Base-by-base conservation (phyloP, 2,329 filamentous ascomycete genomes). In the Aspergillus intermedius region DNA sequence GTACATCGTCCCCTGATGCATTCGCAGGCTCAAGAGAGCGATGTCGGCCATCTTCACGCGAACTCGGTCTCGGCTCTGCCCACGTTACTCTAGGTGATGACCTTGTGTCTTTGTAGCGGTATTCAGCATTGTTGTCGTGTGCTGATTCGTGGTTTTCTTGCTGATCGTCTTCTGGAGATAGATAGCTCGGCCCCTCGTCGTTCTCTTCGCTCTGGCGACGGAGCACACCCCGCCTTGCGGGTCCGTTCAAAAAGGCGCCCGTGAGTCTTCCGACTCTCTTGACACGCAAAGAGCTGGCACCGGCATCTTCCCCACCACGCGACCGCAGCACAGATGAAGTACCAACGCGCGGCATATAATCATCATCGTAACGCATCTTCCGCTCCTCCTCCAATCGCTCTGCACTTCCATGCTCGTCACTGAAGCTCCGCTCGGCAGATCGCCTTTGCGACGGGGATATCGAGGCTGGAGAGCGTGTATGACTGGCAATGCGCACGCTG, bases 211-310 rank as follows among this genome's bases (percentile, higher is more conserved):
- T 87, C 59, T 77, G 74, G 45, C 74, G 73, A 58, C 70, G 70
- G 55, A 74, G 77, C 52, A 86, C 79, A 22, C 87, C 88, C 56
- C 89, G 78, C 47, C 88, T 80, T 17, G 88, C 87, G 23, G 88
- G 88, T 1, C 87, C 88, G 57, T 87, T 89, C 19, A 93, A 73
- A 56, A 91, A 91, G 51, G 82, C 86, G 1, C 88, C 88, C 2
- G 85, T 81, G 6, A 86, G 76, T 66, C 88, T 87, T 13, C 84
- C 85, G 12, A 88, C 80, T 52, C 87, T 77, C 69, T 91, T 91
- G 50, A 91, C 75, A 4, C 88, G 80, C 76, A 90, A 81, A 0
- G 88, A 89, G 58, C 84, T 84, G 1, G 82, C 72, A 12, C 80
- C 83, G 30, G 73, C 70, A 30, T 86, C 83, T 21, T 90, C 85